These are phyloP conservation scores for Cyberlindnera sargentensis DNA, from an alignment of 805 yeast species.

Conservation along the genomic window DNA sequence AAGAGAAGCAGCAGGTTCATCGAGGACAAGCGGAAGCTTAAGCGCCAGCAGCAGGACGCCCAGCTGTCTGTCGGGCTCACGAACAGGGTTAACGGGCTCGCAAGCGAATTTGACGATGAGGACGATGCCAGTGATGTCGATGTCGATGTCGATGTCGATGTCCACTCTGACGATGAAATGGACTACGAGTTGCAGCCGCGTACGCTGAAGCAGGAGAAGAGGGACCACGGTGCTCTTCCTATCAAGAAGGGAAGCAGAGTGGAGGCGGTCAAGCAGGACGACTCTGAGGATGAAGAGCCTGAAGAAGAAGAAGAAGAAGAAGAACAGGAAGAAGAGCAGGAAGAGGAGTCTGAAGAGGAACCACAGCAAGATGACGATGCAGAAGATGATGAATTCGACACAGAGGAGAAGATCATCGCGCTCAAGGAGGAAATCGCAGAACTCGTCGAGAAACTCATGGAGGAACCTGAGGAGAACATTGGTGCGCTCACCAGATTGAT, in stretches of 20 bases:
- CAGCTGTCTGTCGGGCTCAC: slow-evolving; percentile 19
- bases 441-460: slow-evolving; percentile 67
- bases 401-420: slow-evolving; percentile 47
- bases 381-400: slow-evolving; percentile 33
- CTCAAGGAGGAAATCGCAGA: slow-evolving; percentile 81
- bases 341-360: slow-evolving; percentile 25
- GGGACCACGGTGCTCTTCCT: slow-evolving; percentile 66
- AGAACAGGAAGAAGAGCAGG: slow-evolving; percentile 21
- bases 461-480: slow-evolving; percentile 85
- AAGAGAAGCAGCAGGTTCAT: slow-evolving; percentile 30
- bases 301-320: slow-evolving; percentile 23
- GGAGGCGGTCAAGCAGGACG: slow-evolving; percentile 42
- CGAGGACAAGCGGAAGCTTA: slow-evolving; percentile 25
- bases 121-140: neutral
- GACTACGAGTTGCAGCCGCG: slow-evolving; percentile 77
- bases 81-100: slow-evolving; percentile 12
- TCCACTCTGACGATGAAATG: slow-evolving; percentile 58
- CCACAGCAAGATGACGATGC: slow-evolving; percentile 9
- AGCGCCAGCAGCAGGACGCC: slow-evolving; percentile 18
- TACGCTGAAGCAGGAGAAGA: slow-evolving; percentile 35
- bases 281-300: slow-evolving; percentile 11
- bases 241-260: slow-evolving; percentile 71
- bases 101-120: slow-evolving; percentile 8
- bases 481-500: slow-evolving; percentile 56
- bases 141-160: slow-evolving; percentile 27